These are phyloP conservation scores for Pleurotus eryngii DNA, from an alignment of 768 basidiomycete genomes.

Conservation along the genomic window DNA sequence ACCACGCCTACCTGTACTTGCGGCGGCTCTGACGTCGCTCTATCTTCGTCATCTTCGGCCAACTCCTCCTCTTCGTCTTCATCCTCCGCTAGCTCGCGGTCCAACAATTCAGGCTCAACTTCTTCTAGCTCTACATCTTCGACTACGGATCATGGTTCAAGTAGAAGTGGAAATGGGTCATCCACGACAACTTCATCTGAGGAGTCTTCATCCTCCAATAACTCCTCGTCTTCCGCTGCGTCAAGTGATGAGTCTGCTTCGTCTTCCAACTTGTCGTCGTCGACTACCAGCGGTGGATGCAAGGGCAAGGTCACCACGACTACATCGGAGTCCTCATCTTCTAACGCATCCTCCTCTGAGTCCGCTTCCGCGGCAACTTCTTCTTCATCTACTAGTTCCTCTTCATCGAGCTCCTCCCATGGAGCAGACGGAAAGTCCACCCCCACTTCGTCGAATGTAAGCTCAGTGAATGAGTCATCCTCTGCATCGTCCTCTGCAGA, in stretches of 20 bases:
- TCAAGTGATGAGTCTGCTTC: not conserved
- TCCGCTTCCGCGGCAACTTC: not conserved
- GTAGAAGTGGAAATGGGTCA: not conserved
- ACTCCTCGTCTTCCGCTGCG: not conserved
- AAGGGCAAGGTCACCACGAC: not conserved
- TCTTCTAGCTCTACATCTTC: not conserved
- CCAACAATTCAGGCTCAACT: not conserved
- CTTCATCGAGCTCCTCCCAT: not conserved
- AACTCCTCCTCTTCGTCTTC: slow-evolving; percentile 1
- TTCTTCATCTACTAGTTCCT: not conserved
- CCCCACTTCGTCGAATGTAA: too few species aligned
- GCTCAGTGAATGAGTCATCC: not conserved
- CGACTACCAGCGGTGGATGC: not conserved
- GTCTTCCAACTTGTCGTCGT: not conserved
- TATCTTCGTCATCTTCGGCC: not conserved
- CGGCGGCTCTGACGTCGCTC: not conserved
- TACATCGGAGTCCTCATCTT: not conserved
- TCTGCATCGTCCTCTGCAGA: slow-evolving; percentile 1
- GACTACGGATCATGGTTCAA: not conserved
- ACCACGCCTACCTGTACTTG: not conserved
- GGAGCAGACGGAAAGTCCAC: not conserved
- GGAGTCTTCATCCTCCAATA: not conserved
- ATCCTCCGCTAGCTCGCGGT: not conserved
- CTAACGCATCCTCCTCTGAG: not conserved
- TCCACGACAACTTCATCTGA: not conserved